Evolutionary conservation across 345 rosid genomes (phyloP).

Genomic region (Isatis tinctoria): DNA sequence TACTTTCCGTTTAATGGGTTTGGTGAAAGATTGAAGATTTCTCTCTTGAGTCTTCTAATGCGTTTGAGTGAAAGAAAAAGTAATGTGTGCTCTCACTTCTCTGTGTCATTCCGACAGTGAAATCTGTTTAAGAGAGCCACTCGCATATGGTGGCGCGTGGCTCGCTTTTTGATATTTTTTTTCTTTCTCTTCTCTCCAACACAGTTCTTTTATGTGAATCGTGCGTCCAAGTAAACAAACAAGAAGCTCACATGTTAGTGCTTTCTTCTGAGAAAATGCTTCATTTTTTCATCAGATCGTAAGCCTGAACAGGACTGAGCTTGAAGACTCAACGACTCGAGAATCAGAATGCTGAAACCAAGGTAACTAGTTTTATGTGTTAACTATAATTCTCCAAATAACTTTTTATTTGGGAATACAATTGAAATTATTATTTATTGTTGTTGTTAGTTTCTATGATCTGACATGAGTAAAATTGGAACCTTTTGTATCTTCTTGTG

Average conservation of each 20-base stretch:
- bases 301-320: too few relatives aligned
- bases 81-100: background rate
- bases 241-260: background rate
- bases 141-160: constrained; percentile 14
- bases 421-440: background rate
- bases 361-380: constrained; percentile 46
- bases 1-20: background rate
- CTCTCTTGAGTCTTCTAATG: background rate
- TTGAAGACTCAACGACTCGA: background rate
- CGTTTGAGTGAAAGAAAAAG: background rate
- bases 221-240: background rate
- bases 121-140: background rate
- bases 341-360: constrained; percentile 60
- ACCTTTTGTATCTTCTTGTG: background rate
- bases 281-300: constrained; percentile 29
- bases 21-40: constrained; percentile 4
- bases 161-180: background rate
- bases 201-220: background rate
- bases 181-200: background rate
- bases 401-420: background rate
- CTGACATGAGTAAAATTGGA: background rate
- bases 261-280: background rate
- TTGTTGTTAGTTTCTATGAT: background rate
- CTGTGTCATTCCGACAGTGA: constrained; percentile 1
- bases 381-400: background rate